Evolutionary conservation across 148 eudicot genomes (phyloP).

Genomic region (Rhododendron griersonianum): DNA sequence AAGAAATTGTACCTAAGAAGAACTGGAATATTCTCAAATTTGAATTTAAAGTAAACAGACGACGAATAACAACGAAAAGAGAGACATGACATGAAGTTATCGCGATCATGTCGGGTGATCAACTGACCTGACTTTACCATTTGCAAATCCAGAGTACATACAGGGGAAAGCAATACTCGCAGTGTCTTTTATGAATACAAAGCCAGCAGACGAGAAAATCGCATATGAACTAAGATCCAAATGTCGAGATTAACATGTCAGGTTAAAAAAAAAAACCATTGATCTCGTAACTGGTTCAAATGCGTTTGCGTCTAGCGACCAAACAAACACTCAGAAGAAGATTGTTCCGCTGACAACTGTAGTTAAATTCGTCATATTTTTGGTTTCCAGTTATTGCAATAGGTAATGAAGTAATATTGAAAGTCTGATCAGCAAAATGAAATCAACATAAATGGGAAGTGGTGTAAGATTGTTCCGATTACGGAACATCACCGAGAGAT

Average conservation of each 20-base stretch:
- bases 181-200: not conserved
- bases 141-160: not conserved
- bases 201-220: not conserved
- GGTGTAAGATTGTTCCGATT: not conserved
- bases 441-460: not conserved
- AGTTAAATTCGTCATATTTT: not conserved
- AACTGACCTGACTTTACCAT: not conserved
- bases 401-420: not conserved
- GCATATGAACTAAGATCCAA: not conserved
- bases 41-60: not conserved
- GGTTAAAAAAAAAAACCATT: not conserved
- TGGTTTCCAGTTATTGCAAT: not conserved
- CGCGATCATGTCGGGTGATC: not conserved
- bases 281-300: not conserved
- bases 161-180: not conserved
- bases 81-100: not conserved
- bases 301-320: not conserved
- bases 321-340: not conserved
- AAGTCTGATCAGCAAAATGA: not conserved
- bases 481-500: not conserved
- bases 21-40: too few species aligned
- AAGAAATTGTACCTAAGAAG: not conserved
- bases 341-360: not conserved
- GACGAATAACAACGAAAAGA: not conserved
- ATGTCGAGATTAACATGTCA: not conserved